These are phyloP conservation scores for Gnomoniopsis smithogilvyi DNA, from an alignment of 2,329 filamentous ascomycete genomes.

Conservation along the genomic window DNA sequence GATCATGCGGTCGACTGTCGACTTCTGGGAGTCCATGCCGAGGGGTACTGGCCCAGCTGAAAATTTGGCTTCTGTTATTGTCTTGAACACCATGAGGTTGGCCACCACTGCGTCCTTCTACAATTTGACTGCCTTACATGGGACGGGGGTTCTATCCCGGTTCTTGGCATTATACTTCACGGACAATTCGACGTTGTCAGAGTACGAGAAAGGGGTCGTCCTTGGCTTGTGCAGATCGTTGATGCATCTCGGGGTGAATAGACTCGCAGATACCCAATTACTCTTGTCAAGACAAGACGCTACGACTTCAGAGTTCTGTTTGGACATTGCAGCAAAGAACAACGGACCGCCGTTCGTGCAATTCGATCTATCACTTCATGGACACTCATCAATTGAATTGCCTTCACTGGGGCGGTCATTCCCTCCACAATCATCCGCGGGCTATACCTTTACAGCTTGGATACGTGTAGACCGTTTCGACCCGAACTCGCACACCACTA, in stretches of 20 bases:
- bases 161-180: slow-evolving; percentile 62
- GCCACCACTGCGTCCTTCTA: slow-evolving; percentile 60
- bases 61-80: slow-evolving; percentile 57
- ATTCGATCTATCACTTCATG: slow-evolving; percentile 86
- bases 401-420: slow-evolving; percentile 82
- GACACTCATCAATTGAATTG: slow-evolving; percentile 87
- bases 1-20: slow-evolving; percentile 59
- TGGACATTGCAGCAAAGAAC: slow-evolving; percentile 71
- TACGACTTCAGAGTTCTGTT: slow-evolving; percentile 63
- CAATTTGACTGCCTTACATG: slow-evolving; percentile 70
- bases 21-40: slow-evolving; percentile 62
- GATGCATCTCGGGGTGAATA: slow-evolving; percentile 72
- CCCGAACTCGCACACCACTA: slow-evolving; percentile 78
- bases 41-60: slow-evolving; percentile 39
- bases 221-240: slow-evolving; percentile 66
- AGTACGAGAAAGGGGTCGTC: slow-evolving; percentile 56
- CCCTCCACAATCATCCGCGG: slow-evolving; percentile 73
- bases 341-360: slow-evolving; percentile 82
- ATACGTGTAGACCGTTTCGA: slow-evolving; percentile 87
- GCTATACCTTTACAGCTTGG: slow-evolving; percentile 91
- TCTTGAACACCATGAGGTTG: slow-evolving; percentile 61
- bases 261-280: slow-evolving; percentile 78
- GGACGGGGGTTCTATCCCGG: slow-evolving; percentile 65
- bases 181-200: slow-evolving; percentile 45
- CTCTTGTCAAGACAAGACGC: slow-evolving; percentile 55